Percentiles rank a stretch among this genome's conserved stretches.
Evolutionary conservation across 257 asterid genomes (phyloP).

Genomic region (Prunella vulgaris): DNA sequence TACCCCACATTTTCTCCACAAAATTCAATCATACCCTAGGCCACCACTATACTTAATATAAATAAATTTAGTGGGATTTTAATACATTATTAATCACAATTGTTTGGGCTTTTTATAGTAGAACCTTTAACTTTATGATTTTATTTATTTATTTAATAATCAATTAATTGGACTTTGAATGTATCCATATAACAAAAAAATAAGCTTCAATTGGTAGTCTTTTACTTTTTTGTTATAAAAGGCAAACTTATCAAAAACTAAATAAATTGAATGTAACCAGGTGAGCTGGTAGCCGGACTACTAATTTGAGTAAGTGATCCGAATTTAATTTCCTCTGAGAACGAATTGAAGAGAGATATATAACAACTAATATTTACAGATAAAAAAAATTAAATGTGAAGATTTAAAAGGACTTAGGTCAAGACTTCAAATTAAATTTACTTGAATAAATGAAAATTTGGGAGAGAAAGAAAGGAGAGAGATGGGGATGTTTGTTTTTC

Average conservation of each 20-base stretch:
- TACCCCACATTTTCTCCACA: slow-evolving; percentile 24
- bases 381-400: no score
- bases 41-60: background rate
- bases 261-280: no score
- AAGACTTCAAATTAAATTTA: no score
- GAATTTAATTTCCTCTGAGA: no score
- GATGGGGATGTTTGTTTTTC: slow-evolving; percentile 7
- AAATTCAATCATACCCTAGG: slow-evolving; percentile 10
- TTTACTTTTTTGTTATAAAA: background rate
- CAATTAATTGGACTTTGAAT: background rate
- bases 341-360: no score
- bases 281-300: no score
- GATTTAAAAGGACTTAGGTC: background rate
- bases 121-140: background rate
- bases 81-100: background rate
- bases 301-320: no score
- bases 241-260: no score
- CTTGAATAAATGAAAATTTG: background rate
- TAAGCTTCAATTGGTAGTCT: background rate
- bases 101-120: background rate
- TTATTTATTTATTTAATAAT: background rate
- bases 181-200: background rate
- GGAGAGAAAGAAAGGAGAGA: slow-evolving; percentile 10
- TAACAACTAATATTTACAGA: no score
- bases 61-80: background rate